Base-by-base conservation (phyloP, 768 basidiomycete species). In the Kockovaella imperatae region DNA sequence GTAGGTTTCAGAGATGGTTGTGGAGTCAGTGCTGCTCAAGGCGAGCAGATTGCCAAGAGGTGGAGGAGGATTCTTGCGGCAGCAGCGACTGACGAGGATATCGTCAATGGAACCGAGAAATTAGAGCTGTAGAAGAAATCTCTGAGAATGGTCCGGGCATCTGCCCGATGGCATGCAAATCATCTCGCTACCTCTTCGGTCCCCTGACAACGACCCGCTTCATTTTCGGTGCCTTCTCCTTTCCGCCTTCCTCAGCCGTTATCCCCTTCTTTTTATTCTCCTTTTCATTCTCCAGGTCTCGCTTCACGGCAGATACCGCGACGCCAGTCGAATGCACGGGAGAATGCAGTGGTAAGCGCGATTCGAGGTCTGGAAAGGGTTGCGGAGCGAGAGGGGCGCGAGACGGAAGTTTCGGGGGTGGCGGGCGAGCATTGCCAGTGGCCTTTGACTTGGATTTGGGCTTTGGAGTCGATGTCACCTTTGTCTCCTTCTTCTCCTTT, bases 301-400 rank as follows among this genome's bases (percentile, higher is more conserved):
- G 84, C 69, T 88, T 89, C 31, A 90, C 78, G 0, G 86, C 80
- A 31, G 88, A 84, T 29, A 93, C 75, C 28, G 90, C 77, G 35
- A 88, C 79, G 5, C 87, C 87, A 0, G 81, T 77, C 29, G 83
- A 79, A 7, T 87, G 73, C 7, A 83, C 79, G 6, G 87, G 88
- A 1, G 85, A 86, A 60, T 87, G 87, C 2, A 82, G 76, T 6
- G 86, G 87, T 17, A 88, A 76, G 29, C 90, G 79, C 56, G 75
- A 81, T 14, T 83, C 77, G 20, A 91, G 74, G 15, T 81, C 75
- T 1, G 86, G 87, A 36, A 79, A 76, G 15, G 86, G 86, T 52
- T 80, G 77, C 47, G 89, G 88, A 7, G 89, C 85, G 1, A 77
- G 74, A 10, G 88, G 86, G 11, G 84, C 72, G 50, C 77, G 77